Evolutionary conservation across 2,329 filamentous ascomycete genomes (phyloP).

Genomic region (Metarhizium anisopliae): DNA sequence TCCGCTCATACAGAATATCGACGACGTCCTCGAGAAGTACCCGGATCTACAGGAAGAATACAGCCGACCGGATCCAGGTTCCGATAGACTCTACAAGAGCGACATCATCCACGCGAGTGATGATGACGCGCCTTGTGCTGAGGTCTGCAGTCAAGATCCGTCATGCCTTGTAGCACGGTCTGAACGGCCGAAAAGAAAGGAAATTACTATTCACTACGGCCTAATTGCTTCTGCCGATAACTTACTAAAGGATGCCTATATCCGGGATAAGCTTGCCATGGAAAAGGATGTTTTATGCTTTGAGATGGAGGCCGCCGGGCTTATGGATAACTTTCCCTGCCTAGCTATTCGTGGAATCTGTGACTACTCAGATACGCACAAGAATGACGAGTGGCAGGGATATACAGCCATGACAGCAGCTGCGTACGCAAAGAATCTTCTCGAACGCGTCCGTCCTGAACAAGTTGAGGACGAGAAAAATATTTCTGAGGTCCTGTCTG

Average conservation of each 20-base stretch:
- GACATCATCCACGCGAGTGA: too few relatives aligned
- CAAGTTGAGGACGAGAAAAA: constrained; percentile 8
- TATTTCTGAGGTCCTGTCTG: constrained; percentile 1
- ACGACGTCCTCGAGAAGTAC: too few relatives aligned
- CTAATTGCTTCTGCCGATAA: constrained; percentile 4
- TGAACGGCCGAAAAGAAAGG: too few relatives aligned
- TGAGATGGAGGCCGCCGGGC: constrained; percentile 21
- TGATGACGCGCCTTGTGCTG: too few relatives aligned
- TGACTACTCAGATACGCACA: constrained; percentile 26
- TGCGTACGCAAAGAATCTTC: constrained; percentile 18
- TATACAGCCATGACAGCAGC: constrained; percentile 21
- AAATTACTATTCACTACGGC: constrained; percentile 11
- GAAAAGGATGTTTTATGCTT: constrained; percentile 4
- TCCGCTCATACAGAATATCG: too few relatives aligned
- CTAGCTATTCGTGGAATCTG: constrained; percentile 25
- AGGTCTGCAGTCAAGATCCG: too few relatives aligned
- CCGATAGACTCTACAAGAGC: too few relatives aligned
- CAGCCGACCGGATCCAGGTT: too few relatives aligned
- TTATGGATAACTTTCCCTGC: constrained; percentile 20
- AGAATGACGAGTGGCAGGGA: constrained; percentile 21
- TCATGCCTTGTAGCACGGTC: too few relatives aligned
- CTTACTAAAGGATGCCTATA: neutral
- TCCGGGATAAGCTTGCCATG: constrained; percentile 14
- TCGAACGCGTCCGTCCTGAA: constrained; percentile 8
- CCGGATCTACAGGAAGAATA: too few relatives aligned